Conservation (phyloP, 768 basidiomycete genomes). For the Holtermanniella nyarrowii region DNA sequence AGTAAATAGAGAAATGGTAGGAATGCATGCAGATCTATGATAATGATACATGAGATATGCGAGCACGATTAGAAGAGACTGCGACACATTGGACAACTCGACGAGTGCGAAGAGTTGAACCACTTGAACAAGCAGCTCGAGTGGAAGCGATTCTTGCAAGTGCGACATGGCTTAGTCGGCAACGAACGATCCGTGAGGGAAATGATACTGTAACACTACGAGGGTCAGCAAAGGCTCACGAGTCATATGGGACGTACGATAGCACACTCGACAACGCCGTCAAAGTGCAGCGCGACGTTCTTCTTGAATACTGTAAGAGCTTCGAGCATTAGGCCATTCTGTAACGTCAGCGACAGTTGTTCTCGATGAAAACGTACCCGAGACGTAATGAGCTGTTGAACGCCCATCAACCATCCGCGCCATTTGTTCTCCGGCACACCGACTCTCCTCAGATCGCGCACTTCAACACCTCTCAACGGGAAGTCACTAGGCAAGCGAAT, state of each 20-base stretch:
- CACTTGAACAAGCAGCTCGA: constrained; percentile 78
- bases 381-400: constrained; percentile 80
- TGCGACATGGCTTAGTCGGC: constrained; percentile 83
- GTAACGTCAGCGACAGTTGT: background rate
- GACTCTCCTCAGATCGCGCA: constrained; percentile 70
- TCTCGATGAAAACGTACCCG: constrained; percentile 52
- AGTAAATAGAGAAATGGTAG: too few species aligned
- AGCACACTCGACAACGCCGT: constrained; percentile 90
- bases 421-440: constrained; percentile 83
- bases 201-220: constrained; percentile 57
- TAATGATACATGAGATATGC: too few species aligned
- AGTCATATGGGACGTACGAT: constrained; percentile 45
- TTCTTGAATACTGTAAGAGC: constrained; percentile 83
- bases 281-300: constrained; percentile 85
- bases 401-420: constrained; percentile 85
- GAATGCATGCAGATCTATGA: too few species aligned
- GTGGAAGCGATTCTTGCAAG: constrained; percentile 90
- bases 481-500: constrained; percentile 80
- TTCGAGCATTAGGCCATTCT: constrained; percentile 87
- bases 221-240: background rate
- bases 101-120: constrained; percentile 53
- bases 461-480: constrained; percentile 77
- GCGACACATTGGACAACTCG: constrained; percentile 82
- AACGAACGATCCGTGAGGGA: constrained; percentile 77
- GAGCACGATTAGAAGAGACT: constrained; percentile 47